Base-by-base conservation (phyloP, 148 eudicot species). In the Polygonum aviculare region DNA sequence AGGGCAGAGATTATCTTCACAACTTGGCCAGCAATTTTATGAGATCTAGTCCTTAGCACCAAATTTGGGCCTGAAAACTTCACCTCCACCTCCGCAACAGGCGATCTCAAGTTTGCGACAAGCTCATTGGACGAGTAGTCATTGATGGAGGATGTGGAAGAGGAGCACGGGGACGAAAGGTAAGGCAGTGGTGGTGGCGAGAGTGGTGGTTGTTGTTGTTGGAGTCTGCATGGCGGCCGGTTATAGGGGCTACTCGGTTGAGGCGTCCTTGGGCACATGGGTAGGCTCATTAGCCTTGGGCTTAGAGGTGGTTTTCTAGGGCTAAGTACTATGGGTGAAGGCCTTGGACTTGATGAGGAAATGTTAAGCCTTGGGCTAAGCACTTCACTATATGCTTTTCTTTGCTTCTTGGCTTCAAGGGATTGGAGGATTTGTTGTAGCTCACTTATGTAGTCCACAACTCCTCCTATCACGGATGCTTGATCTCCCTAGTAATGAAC, bases 401-500 rank as follows among this genome's bases (percentile, higher is more conserved):
- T 76, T 85, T 91, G 96, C 79, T 93, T 95, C 81, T 90, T 93
- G 38, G 96, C 84, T 71, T 95, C 97, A 0, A 95, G 90, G 12
- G 98, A 88, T 78, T 88, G 94, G 9, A 92, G 88, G 69, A 95
- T 78, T 81, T 90, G 96, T 73, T 95, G 99, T 40, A 95, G 72
- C 72, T 95, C 99, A 48, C 55, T 93, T 69, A 95, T 95, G 80
- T 90, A 95, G n/a, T 91, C 88, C 74, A 89, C 91, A 1, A 95
- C 99, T 35, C 99, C 99, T 7, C 94, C 99, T 12, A 95, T 91
- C 77, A 95, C 89, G 38, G 99, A 95, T 47, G 99, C 99, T 87
- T 95, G 99, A 80, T 95, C 99, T 21, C 97, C 98, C 99, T 95
- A 60, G 11, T 45, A 9, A 12, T 40, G 47, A 74, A 21, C 18